phyloP scores from a whole-genome alignment of 495 filamentous ascomycete genomes.

The Halenospora varia region DNA sequence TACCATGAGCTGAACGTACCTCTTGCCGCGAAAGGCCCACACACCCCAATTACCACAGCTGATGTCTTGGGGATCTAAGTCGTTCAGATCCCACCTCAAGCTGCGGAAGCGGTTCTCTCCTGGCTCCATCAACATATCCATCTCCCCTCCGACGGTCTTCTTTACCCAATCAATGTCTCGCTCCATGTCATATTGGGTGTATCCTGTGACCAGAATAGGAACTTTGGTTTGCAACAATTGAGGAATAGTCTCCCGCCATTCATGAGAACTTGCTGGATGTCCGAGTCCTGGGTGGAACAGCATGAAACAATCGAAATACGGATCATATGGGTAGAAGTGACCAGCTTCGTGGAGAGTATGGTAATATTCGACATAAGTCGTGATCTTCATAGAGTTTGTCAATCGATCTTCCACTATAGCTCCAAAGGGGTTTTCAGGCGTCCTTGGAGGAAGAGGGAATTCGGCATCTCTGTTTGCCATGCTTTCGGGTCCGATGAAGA shows the following conservation, averaged over 20 bases:
- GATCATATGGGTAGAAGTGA: constrained; percentile 89
- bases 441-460: constrained; percentile 83
- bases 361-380: constrained; percentile 96
- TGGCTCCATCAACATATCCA: constrained; percentile 86
- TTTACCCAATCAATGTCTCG: constrained; percentile 86
- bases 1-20: constrained; percentile 54
- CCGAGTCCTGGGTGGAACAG: constrained; percentile 95
- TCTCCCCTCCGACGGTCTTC: constrained; percentile 78
- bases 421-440: constrained; percentile 82
- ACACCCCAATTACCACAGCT: constrained; percentile 95
- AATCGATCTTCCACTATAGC: constrained; percentile 87
- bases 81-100: constrained; percentile 94
- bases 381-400: constrained; percentile 84
- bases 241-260: constrained; percentile 89
- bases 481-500: constrained; percentile 94
- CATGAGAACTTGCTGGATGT: constrained; percentile 85
- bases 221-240: constrained; percentile 90
- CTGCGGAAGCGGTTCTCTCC: constrained; percentile 94
- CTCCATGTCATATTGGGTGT: constrained; percentile 92
- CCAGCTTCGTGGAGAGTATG: constrained; percentile 90
- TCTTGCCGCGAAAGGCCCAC: constrained; percentile 96
- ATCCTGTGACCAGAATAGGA: constrained; percentile 89
- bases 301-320: constrained; percentile 95
- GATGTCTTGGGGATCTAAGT: constrained; percentile 89
- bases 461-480: constrained; percentile 89